These are phyloP conservation scores for Metarhizium album DNA, from an alignment of 2,329 filamentous ascomycete species.

Conservation along the genomic window DNA sequence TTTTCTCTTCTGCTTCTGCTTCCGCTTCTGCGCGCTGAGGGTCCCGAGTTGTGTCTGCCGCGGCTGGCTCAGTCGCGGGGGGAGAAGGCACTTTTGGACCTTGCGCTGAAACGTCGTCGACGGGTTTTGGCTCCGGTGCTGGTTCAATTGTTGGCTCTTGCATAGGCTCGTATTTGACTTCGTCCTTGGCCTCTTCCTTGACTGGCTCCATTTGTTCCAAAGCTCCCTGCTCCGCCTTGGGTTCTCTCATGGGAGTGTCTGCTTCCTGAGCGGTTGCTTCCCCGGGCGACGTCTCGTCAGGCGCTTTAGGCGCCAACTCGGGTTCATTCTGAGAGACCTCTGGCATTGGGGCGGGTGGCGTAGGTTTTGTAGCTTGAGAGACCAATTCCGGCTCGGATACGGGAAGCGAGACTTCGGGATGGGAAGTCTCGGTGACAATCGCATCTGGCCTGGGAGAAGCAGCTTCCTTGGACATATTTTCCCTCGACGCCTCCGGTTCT, in stretches of 20 bases:
- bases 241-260: neutral
- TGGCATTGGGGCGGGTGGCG: neutral
- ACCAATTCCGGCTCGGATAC: neutral
- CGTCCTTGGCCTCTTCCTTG: too few species aligned
- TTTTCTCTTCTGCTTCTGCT: conserved; percentile 4
- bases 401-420: neutral
- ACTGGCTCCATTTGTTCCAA: conserved; percentile 11
- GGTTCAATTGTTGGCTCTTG: conserved; percentile 1
- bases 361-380: neutral
- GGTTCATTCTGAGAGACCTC: neutral
- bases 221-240: neutral
- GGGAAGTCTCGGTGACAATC: neutral
- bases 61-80: neutral
- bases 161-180: conserved; percentile 21
- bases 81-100: neutral
- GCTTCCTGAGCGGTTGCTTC: neutral
- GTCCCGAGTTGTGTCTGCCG: neutral
- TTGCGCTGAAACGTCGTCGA: neutral
- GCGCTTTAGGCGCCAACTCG: neutral
- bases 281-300: neutral
- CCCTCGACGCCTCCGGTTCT: neutral
- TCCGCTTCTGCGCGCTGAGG: neutral
- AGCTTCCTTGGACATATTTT: neutral
- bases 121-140: conserved; percentile 6
- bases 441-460: neutral